Evolutionary conservation across 768 basidiomycete genomes (phyloP).

Genomic region (Daedalea quercina): DNA sequence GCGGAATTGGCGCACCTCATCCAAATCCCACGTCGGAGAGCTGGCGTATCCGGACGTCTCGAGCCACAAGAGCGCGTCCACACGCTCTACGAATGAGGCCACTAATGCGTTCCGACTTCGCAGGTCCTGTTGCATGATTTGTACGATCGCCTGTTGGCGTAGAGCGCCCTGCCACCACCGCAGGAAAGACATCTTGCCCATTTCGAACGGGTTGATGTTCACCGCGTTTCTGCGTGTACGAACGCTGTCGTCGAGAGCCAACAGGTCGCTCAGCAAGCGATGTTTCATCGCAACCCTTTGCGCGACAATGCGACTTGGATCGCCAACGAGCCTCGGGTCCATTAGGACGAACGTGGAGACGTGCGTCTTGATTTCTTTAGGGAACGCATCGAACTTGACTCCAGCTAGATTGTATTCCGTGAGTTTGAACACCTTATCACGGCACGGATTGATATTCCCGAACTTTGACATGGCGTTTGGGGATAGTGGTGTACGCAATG

Average conservation of each 20-base stretch:
- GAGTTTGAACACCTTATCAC: not conserved
- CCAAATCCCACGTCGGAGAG: not conserved
- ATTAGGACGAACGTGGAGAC: not conserved
- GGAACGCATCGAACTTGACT: slow-evolving; percentile 5
- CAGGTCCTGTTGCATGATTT: not conserved
- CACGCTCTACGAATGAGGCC: slow-evolving; percentile 9
- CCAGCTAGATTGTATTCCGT: slow-evolving; percentile 4
- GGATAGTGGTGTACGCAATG: too few relatives aligned
- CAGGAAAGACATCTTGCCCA: not conserved
- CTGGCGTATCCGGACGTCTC: not conserved
- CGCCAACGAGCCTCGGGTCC: not conserved
- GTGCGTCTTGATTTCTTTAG: slow-evolving; percentile 1
- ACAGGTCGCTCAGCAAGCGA: too few relatives aligned
- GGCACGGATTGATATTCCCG: too few relatives aligned
- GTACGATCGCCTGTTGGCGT: not conserved
- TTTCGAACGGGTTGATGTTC: too few relatives aligned
- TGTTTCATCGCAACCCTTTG: not conserved
- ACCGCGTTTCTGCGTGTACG: too few relatives aligned
- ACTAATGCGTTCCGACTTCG: not conserved
- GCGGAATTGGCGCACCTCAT: not conserved
- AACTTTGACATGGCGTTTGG: too few relatives aligned
- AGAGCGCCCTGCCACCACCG: not conserved
- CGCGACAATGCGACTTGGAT: not conserved
- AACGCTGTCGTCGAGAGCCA: too few relatives aligned
- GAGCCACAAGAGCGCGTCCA: slow-evolving; percentile 18